Evolutionary conservation across 2,329 filamentous ascomycete species (phyloP).

Genomic region (Scedosporium apiospermum): DNA sequence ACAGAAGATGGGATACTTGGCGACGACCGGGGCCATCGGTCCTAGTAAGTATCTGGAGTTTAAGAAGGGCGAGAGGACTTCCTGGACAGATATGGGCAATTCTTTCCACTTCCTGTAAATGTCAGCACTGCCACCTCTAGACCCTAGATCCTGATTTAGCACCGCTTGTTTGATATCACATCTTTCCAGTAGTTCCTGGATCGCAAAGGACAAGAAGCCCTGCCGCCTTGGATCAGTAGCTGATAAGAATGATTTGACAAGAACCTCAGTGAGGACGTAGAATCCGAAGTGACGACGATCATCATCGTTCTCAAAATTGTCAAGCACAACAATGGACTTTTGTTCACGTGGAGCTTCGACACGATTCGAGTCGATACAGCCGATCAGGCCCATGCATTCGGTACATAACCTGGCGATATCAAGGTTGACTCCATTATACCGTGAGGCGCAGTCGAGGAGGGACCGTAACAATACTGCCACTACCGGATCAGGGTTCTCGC

Average conservation of each 20-base stretch:
- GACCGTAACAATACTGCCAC: conserved; percentile 64
- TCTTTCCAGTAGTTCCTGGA: conserved; percentile 80
- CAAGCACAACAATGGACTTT: conserved; percentile 73
- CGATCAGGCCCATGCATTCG: conserved; percentile 77
- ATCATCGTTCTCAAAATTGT: conserved; percentile 70
- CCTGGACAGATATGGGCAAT: conserved; percentile 68
- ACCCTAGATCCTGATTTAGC: conserved; percentile 27
- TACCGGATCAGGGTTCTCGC: conserved; percentile 72
- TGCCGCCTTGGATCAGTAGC: conserved; percentile 81
- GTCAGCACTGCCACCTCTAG: conserved; percentile 37
- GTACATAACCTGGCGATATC: conserved; percentile 67
- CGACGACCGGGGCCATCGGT: conserved; percentile 44
- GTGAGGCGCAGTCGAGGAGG: conserved; percentile 76
- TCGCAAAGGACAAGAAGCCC: conserved; percentile 85
- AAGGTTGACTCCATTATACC: conserved; percentile 59
- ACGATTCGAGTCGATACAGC: conserved; percentile 84
- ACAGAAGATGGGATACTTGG: conserved; percentile 70
- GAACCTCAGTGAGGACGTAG: conserved; percentile 74
- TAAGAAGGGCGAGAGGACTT: conserved; percentile 80
- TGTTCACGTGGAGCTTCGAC: conserved; percentile 73
- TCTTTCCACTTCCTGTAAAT: conserved; percentile 67
- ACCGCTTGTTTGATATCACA: conserved; percentile 60
- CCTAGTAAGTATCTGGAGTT: conserved; percentile 72
- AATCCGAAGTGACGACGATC: conserved; percentile 82
- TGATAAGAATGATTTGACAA: conserved; percentile 87